Percentiles rank a stretch among this genome's conserved stretches.
Evolutionary conservation across 805 yeast species (phyloP).

Genomic region (Wickerhamiella spandovensis): DNA sequence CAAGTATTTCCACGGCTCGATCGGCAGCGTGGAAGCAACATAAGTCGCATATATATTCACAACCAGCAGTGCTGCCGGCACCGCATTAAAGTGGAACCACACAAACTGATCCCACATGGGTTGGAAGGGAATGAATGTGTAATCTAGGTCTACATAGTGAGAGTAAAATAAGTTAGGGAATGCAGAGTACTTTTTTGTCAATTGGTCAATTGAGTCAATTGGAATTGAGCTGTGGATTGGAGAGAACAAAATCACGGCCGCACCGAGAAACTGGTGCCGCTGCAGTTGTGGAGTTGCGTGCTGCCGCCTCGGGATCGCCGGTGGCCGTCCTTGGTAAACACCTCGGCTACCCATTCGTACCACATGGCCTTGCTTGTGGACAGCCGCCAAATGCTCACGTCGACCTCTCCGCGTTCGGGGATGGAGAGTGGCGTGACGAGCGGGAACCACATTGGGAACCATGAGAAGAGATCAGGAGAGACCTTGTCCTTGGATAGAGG

Average conservation of each 20-base stretch:
- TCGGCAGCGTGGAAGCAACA: background rate
- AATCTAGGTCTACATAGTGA: background rate
- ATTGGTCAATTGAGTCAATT: no score
- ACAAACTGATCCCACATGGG: background rate
- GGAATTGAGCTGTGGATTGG: background rate
- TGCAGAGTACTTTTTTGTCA: no score
- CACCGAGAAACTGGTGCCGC: slow-evolving; percentile 14
- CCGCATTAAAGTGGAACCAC: background rate
- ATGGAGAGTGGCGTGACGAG: slow-evolving; percentile 38
- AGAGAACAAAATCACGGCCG: background rate
- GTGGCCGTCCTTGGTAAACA: slow-evolving; percentile 1
- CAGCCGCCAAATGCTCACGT: slow-evolving; percentile 38
- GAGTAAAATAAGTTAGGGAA: no score
- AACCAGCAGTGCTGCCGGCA: background rate
- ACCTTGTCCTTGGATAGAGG: slow-evolving; percentile 26
- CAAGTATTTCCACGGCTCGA: background rate
- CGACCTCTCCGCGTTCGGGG: slow-evolving; percentile 42
- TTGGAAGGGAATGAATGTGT: background rate
- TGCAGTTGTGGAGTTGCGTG: slow-evolving; percentile 21
- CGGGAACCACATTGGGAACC: slow-evolving; percentile 62
- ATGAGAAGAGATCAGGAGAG: slow-evolving; percentile 39
- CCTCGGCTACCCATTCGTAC: slow-evolving; percentile 45
- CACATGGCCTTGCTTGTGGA: slow-evolving; percentile 34
- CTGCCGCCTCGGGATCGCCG: slow-evolving; percentile 17
- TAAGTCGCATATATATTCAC: background rate